A percentile compares a stretch with the other conserved stretches of the same genome.
These are phyloP conservation scores for Hura crepitans DNA, from an alignment of 441 rosid genomes.

Conservation along the genomic window DNA sequence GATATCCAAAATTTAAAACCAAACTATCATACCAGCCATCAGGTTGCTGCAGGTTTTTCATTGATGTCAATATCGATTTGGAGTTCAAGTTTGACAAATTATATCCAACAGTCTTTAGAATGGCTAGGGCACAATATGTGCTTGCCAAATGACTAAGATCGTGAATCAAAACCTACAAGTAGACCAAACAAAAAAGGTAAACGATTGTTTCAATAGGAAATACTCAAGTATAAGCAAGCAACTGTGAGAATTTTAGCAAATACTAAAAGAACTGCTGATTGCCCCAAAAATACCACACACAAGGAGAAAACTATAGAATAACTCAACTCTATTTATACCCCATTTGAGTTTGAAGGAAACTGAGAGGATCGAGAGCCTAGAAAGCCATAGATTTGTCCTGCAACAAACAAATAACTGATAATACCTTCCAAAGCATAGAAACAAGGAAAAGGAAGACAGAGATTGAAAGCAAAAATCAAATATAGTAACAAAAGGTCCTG, in stretches of 20 bases:
- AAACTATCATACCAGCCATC: constrained; percentile 70
- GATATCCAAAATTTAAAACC: constrained; percentile 7
- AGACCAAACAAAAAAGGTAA: constrained; percentile 22
- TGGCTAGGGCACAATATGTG: constrained; percentile 85
- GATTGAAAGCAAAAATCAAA: not conserved
- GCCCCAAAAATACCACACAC: not conserved
- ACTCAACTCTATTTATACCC: constrained; percentile 37
- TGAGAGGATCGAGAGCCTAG: constrained; percentile 80
- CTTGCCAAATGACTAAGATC: constrained; percentile 80
- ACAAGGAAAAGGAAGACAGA: not conserved
- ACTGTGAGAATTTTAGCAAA: not conserved
- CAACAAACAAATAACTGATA: constrained; percentile 23
- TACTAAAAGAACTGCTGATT: not conserved
- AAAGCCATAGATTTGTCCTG: constrained; percentile 85
- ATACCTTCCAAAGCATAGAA: not conserved
- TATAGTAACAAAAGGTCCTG: not conserved
- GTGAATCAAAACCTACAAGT: constrained; percentile 44
- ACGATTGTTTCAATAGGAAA: constrained; percentile 5
- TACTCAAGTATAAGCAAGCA: not conserved
- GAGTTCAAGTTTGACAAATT: constrained; percentile 51
- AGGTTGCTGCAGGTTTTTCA: constrained; percentile 81
- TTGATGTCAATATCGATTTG: constrained; percentile 45
- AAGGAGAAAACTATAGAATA: not conserved
- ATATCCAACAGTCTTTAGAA: constrained; percentile 62
- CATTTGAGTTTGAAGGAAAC: constrained; percentile 44